Conservation (phyloP, 805 yeast genomes). For the Teunomyces atbi region DNA sequence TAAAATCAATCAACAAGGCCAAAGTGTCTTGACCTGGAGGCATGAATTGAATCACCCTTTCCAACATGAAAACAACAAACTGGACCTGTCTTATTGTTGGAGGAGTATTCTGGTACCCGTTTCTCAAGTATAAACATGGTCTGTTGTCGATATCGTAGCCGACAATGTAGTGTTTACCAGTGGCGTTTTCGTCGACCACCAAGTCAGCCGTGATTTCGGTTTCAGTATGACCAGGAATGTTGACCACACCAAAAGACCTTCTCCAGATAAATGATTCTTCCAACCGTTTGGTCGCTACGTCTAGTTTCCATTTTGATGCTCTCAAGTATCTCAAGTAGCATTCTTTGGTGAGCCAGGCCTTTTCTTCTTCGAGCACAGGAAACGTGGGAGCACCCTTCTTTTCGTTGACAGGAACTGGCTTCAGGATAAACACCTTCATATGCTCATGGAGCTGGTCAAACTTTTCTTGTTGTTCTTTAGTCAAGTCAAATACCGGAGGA, state of each 20-base stretch:
- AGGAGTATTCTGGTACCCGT: conserved; percentile 95
- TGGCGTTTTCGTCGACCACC: conserved; percentile 68
- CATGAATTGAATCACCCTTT: conserved; percentile 90
- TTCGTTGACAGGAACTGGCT: conserved; percentile 32
- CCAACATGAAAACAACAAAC: conserved; percentile 89
- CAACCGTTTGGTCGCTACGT: conserved; percentile 71
- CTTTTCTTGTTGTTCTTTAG: conserved; percentile 29
- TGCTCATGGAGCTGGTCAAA: conserved; percentile 29
- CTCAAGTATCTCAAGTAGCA: conserved; percentile 86
- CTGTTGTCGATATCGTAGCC: conserved; percentile 90
- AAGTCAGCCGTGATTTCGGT: conserved; percentile 53
- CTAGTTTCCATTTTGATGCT: conserved; percentile 86
- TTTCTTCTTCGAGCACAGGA: conserved; percentile 49
- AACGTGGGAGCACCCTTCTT: conserved; percentile 19
- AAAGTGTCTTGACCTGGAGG: conserved; percentile 94
- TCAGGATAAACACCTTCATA: conserved; percentile 24
- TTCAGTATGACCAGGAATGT: conserved; percentile 34
- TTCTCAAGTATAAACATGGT: conserved; percentile 89
- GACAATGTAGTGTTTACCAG: conserved; percentile 88
- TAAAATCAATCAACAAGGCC: conserved; percentile 89
- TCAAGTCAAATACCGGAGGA: conserved; percentile 29
- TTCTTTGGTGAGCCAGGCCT: conserved; percentile 91
- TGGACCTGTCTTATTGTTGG: conserved; percentile 91
- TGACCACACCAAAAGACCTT: conserved; percentile 76
- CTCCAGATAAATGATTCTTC: conserved; percentile 87